phyloP scores from a whole-genome alignment of 441 rosid genomes.

The Gossypium gossypioides region DNA sequence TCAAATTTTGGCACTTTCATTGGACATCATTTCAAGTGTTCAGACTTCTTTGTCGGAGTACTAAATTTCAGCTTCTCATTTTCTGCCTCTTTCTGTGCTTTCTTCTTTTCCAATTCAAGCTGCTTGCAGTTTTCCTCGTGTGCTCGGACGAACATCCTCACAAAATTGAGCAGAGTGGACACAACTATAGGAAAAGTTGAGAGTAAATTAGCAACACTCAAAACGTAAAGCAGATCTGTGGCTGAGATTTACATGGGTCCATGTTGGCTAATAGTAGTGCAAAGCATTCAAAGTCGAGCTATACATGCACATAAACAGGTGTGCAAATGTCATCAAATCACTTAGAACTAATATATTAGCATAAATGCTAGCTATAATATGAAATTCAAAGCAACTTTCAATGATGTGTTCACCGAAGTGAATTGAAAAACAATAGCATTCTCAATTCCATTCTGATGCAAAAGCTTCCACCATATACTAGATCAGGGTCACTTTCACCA shows the following conservation, averaged over 20 bases:
- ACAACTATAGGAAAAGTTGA: conserved; percentile 41
- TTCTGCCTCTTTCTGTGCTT: conserved; percentile 46
- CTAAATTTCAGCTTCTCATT: conserved; percentile 35
- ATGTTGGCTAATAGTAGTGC: not conserved
- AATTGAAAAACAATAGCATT: not conserved
- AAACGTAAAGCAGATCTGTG: not conserved
- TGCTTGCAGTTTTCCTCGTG: conserved; percentile 78
- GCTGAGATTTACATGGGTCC: not conserved
- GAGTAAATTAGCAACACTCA: not conserved
- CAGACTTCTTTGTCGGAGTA: conserved; percentile 20
- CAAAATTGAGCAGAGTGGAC: conserved; percentile 73
- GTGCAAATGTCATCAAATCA: not conserved
- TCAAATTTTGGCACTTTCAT: conserved; percentile 19
- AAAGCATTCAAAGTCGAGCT: not conserved
- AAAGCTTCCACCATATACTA: not conserved
- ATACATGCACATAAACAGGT: not conserved
- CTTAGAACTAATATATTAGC: not conserved
- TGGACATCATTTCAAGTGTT: conserved; percentile 12
- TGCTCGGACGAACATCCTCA: conserved; percentile 65
- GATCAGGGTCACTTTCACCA: not conserved
- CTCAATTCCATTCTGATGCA: not conserved
- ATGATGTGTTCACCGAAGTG: not conserved
- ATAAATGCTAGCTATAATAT: not conserved
- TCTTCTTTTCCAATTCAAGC: conserved; percentile 63
- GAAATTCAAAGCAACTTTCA: not conserved